Evolutionary conservation across 2,329 filamentous ascomycete species (phyloP).

Genomic region (Sclerotinia borealis): DNA sequence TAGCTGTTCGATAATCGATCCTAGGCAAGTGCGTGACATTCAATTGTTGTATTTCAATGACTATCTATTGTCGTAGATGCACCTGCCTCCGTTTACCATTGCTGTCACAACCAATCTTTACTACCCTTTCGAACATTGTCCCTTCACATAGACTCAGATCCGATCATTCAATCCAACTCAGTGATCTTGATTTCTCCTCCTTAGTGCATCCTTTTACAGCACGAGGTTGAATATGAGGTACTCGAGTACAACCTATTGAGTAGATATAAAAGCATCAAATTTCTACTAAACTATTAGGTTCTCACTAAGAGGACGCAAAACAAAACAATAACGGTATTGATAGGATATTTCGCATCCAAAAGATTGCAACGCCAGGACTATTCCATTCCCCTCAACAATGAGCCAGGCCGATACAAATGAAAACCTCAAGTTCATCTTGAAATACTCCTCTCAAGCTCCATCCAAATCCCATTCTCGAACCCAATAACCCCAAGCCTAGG

Average conservation of each 20-base stretch:
- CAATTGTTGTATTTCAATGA: no score
- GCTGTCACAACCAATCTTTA: no score
- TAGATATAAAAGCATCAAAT: not conserved
- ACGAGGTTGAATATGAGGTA: not conserved
- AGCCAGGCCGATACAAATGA: not conserved
- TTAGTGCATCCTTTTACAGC: no score
- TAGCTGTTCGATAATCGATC: no score
- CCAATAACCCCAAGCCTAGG: not conserved
- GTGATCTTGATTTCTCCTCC: no score
- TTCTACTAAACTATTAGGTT: not conserved
- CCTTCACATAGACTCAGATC: no score
- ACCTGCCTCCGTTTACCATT: no score
- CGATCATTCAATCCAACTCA: no score
- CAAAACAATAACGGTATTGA: not conserved
- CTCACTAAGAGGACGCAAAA: not conserved
- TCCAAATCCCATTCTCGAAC: not conserved
- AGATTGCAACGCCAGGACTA: not conserved
- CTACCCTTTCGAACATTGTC: no score
- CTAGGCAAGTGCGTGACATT: no score
- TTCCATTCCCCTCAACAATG: not conserved
- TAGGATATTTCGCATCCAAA: not conserved
- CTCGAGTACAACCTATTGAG: no score
- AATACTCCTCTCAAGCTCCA: not conserved
- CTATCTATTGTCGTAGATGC: no score
- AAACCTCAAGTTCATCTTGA: not conserved